Conservation (phyloP, 306 rosid genomes). For the Rosa rugosa region DNA sequence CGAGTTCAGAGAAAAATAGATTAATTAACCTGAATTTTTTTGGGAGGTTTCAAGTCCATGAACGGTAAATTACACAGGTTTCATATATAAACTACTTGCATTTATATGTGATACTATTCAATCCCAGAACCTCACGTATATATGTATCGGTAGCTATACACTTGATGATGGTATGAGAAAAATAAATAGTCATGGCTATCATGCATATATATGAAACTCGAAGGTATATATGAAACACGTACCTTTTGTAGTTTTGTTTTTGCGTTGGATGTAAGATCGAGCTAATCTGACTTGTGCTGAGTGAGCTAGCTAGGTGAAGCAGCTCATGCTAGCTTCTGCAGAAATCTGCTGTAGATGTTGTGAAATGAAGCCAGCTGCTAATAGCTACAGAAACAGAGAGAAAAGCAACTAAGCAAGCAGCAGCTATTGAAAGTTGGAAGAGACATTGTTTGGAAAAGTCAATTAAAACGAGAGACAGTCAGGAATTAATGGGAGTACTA, state of each 20-base stretch:
- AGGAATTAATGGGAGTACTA: neutral
- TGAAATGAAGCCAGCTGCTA: neutral
- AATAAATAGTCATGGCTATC: neutral
- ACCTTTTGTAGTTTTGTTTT: neutral
- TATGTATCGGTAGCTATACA: neutral
- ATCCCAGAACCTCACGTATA: neutral
- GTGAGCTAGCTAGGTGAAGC: neutral
- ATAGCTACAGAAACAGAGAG: neutral
- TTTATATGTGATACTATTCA: neutral
- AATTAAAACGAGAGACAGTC: neutral
- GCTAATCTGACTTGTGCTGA: neutral
- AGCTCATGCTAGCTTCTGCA: neutral
- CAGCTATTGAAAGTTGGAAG: neutral
- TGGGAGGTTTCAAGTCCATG: neutral
- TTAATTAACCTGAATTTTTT: too few relatives aligned
- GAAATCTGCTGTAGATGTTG: neutral
- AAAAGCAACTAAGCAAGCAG: neutral
- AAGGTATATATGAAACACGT: neutral
- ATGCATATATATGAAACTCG: neutral
- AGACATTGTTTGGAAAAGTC: neutral
- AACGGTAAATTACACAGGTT: neutral
- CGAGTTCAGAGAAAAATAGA: neutral
- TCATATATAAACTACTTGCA: neutral
- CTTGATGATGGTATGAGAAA: neutral
- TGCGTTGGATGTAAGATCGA: neutral